Base-by-base conservation (phyloP, 495 filamentous ascomycete species). In the Tuber umbilicatum region DNA sequence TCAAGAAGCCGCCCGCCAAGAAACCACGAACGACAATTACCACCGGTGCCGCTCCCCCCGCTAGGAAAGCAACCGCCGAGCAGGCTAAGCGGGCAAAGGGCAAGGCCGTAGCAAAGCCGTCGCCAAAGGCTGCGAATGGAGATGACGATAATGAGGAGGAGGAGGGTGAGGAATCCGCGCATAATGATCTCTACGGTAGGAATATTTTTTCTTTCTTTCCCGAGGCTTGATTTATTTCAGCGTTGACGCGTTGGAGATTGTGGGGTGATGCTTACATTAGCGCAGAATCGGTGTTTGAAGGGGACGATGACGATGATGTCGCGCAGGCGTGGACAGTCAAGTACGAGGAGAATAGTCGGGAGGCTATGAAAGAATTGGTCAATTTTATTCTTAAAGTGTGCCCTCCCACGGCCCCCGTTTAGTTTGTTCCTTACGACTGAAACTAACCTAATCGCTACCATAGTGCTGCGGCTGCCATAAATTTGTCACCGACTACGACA, bases 341-440 rank as follows among this genome's bases (percentile, higher is more conserved):
- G 78, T 98, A 94, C 85, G 86, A 91, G 71, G 85, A 87, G 43
- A 84, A 94, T 78, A 88, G 90, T 70, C 82, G 87, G 2, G 84
- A 85, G 42, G 92, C 93, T 9, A 87, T 97, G 83, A 88, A 89
- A 17, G 92, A 97, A 55, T 84, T 99, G 76, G 87, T 99, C 73
- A 98, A 97, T 82, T 94, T 97, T 79, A 89, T 97, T 35, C 85
- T 99, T 5, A 88, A 90, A 81, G 91, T 75, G 74, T 43, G 69
- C 23, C 21, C 27, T n/a, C 39, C 38, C 16, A 23, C 17, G 5
- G 27, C 38, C 21, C 37, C 40, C 38, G 45, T 16, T 42, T 10
- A 23, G 16, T 31, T 17, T 31, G 50, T 60, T 12, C 5, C n/a
- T 21, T 37, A 50, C 4, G 38, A 42, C 37, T 23, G 68, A 38